These are phyloP conservation scores for Umbelopsis vinacea DNA, from an alignment of 192 early-diverging fungal species.

Conservation along the genomic window DNA sequence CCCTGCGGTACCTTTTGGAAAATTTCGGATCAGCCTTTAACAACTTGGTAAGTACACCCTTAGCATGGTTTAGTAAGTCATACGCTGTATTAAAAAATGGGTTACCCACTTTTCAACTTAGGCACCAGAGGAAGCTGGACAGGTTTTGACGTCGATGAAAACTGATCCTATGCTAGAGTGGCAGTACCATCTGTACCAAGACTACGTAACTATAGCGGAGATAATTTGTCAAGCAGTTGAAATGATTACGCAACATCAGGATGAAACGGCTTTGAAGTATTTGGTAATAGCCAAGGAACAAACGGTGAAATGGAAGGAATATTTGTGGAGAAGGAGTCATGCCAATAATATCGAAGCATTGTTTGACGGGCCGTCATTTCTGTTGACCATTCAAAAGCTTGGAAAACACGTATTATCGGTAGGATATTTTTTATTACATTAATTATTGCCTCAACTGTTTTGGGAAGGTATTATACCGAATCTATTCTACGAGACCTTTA, in stretches of 20 bases:
- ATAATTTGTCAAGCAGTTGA: conserved; percentile 16
- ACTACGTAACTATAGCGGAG: conserved; percentile 1
- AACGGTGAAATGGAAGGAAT: conserved; percentile 32
- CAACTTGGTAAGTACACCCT: background rate
- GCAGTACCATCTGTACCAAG: conserved; percentile 13
- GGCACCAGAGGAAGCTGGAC: background rate
- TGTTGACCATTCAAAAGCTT: conserved; percentile 4
- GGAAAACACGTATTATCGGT: conserved; percentile 12
- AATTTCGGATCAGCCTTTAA: background rate
- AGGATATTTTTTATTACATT: background rate
- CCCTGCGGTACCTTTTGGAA: conserved; percentile 15
- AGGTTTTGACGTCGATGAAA: background rate
- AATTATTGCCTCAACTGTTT: background rate
- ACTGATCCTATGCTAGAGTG: background rate
- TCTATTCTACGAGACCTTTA: background rate
- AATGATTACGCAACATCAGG: conserved; percentile 6
- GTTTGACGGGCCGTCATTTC: background rate
- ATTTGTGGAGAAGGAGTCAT: background rate
- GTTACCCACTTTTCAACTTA: background rate
- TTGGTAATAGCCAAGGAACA: conserved; percentile 29
- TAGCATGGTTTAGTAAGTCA: too few species aligned
- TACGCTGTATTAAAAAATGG: background rate
- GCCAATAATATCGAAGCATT: background rate
- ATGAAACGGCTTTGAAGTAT: conserved; percentile 14
- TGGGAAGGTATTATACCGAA: background rate